Base-by-base conservation (phyloP, 768 basidiomycete species). In the Boletus tomentosulus region DNA sequence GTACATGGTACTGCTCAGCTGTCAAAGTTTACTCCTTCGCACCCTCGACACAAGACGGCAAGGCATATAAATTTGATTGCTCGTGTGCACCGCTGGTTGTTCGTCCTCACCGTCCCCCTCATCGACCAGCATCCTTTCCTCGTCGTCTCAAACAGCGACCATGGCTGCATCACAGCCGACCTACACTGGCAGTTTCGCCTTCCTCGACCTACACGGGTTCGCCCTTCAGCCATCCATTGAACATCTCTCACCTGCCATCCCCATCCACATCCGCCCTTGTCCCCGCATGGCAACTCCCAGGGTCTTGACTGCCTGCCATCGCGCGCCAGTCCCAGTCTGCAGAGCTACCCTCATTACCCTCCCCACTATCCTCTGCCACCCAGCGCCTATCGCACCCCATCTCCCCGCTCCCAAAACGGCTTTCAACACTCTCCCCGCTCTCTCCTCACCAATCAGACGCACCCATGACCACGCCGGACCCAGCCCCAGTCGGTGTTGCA, bases 361-460 rank as follows among this genome's bases (percentile, higher is more conserved):
- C 58, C 62, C 25, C 55, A 19, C 56, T 67, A 63, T 31, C 51
- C 55, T 8, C 47, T 57, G 0, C 59, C 63, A 9, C 57, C 64
- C 55, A 61, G 64, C 39, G 64, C 70, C 31, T 76, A 73, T 55
- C 62, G 63, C n/a, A 66, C 78, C 75, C 72, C 30, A 65, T 81
- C 25, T 85, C 84, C 0, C 82, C 83, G 2, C 61, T 84, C 25
- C 85, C 85, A 53, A 85, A 85, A 71, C 85, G 85, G 54, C 73
- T 84, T 2, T 78, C 81, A 8, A 81, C 81, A 73, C 75, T 77
- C 15, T 66, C 68, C 24, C 67, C 63, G 30, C 44, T 63, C 58
- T 38, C 57, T 27, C 48, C 45, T 34, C 45, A 47, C 48, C 46
- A 11, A n/a, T 25, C 10, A 15, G 55, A 54, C 50, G 37, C 22